These are phyloP conservation scores for Yarrowia sp. DNA, from an alignment of 805 yeast genomes.

Conservation along the genomic window DNA sequence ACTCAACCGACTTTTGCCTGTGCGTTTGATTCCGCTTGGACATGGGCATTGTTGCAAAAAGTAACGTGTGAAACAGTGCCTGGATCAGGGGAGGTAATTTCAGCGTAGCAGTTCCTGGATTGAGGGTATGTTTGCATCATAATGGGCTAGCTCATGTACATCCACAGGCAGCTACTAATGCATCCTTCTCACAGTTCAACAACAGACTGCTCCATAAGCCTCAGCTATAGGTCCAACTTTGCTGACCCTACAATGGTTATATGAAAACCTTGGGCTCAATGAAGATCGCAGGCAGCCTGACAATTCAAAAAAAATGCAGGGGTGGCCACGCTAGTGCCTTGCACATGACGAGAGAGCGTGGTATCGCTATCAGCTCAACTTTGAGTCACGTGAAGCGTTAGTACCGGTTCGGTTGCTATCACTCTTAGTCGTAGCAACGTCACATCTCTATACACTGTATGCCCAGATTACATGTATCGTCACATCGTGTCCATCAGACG, in stretches of 20 bases:
- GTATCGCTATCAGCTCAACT: neutral
- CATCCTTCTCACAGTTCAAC: no score
- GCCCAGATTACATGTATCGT: neutral
- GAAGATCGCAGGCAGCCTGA: conserved; percentile 21
- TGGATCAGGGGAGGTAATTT: neutral
- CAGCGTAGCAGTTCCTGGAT: no score
- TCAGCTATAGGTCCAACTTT: neutral
- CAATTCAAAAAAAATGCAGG: conserved; percentile 18
- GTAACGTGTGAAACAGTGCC: neutral
- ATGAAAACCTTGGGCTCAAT: conserved; percentile 20
- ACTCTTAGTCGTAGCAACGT: no score
- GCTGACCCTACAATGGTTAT: conserved; percentile 4
- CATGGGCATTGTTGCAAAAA: conserved; percentile 6
- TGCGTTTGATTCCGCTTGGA: neutral
- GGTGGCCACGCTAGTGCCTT: conserved; percentile 21
- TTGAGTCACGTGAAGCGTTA: neutral
- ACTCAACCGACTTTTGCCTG: neutral
- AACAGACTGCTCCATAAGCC: no score
- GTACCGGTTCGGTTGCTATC: no score
- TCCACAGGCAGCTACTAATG: neutral
- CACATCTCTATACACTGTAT: neutral
- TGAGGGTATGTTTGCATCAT: no score
- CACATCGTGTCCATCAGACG: neutral
- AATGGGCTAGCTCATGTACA: no score
- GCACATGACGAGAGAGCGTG: neutral